Conservation (phyloP, 2,329 filamentous ascomycete species). For the Leptodontidium sp. region DNA sequence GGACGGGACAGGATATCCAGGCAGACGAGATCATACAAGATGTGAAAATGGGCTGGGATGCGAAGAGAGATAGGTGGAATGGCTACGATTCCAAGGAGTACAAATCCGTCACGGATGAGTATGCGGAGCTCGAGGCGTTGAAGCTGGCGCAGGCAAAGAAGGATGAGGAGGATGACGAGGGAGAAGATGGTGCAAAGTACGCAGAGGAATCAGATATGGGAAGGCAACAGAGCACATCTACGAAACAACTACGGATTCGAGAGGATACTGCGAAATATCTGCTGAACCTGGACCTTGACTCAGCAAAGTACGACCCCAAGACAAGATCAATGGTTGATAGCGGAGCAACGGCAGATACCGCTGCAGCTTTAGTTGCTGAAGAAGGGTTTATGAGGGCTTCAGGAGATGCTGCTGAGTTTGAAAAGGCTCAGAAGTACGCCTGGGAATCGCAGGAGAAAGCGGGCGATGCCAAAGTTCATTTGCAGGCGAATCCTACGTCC, state of each 20-base stretch:
- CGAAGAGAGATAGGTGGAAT: conserved; percentile 97
- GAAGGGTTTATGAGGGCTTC: conserved; percentile 90
- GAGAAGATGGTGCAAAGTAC: conserved; percentile 75
- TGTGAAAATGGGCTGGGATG: conserved; percentile 91
- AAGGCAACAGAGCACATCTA: conserved; percentile 88
- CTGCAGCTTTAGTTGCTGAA: conserved; percentile 85
- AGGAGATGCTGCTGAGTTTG: conserved; percentile 92
- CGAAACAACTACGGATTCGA: conserved; percentile 86
- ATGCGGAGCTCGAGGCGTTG: conserved; percentile 83
- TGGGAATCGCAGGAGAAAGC: conserved; percentile 93
- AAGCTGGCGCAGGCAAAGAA: conserved; percentile 58
- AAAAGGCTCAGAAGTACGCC: conserved; percentile 86
- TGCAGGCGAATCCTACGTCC: conserved; percentile 96
- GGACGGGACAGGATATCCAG: conserved; percentile 92
- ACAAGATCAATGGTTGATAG: conserved; percentile 89
- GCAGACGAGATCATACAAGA: conserved; percentile 89
- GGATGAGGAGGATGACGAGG: conserved; percentile 59
- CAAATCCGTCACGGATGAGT: conserved; percentile 85
- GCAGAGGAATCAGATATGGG: conserved; percentile 98
- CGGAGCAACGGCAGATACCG: conserved; percentile 81
- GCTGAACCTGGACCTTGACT: conserved; percentile 92
- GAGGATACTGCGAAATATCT: conserved; percentile 98
- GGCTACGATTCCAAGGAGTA: conserved; percentile 95
- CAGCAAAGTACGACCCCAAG: conserved; percentile 97
- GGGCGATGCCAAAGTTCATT: conserved; percentile 81